Evolutionary conservation across 768 basidiomycete species (phyloP), one percentile per base, ranked within the genome.

Genomic region (Tricholoma furcatifolium): DNA sequence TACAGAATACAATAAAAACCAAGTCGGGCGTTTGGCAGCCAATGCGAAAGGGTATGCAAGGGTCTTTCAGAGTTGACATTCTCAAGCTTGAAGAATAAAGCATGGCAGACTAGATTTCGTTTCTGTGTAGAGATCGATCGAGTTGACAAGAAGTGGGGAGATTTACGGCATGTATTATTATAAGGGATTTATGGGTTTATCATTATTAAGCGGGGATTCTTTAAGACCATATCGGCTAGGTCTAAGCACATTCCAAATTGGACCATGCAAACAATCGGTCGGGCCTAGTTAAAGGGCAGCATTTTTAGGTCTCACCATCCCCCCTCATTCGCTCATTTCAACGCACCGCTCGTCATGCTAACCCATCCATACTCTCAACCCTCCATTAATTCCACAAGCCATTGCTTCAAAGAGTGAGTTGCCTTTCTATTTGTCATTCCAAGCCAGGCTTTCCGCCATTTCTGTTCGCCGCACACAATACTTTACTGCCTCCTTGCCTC

Each of bases 181-280:
- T 27, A 41, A 32, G 39, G 38, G 47, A 49, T 39, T 23, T 32
- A 39, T 34, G 20, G 42, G 32, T 41, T 27, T 30, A 50, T 47
- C 47, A 50, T 45, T 48, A 51, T 54, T 43, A 47, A 51, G 49
- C 56, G 56, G 41, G 51, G 53, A 51, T 52, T 18, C 31, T 43
- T 24, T n/a, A 43, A 12, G 31, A 45, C 20, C 39, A 45, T 52
- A 31, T 52, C 35, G 36, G 42, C 23, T 36, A 35, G n/a, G 24
- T 43, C n/a, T 21, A 38, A n/a, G n/a, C n/a, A n/a, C n/a, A n/a
- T n/a, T n/a, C 32, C 30, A 34, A 45, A 52, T 21, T 52, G 51
- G 51, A 52, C 54, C 54, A 35, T 27, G 51, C 35, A 54, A 58
- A 57, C 52, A 57, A 53, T 49, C 34, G n/a, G 18, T 27, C 4